Conservation (phyloP, 108 stramenopile genomes). For the Skeletonema menzelii region DNA sequence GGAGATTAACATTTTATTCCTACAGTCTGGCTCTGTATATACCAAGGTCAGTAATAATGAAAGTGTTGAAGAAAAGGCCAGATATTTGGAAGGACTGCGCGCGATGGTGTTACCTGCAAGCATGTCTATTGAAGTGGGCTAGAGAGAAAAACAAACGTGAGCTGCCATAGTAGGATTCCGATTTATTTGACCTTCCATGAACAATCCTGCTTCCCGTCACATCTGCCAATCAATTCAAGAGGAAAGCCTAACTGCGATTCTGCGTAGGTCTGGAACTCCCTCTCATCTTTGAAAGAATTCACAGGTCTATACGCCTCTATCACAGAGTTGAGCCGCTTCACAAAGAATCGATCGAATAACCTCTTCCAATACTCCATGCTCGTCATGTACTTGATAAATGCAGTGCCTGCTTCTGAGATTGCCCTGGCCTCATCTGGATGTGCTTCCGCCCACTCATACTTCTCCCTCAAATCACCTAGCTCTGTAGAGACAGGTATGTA, state of each 20-base stretch:
- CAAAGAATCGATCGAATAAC: background rate
- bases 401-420: constrained; percentile 2
- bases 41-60: constrained; percentile 17
- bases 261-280: background rate
- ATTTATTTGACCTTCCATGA: background rate
- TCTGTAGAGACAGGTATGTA: constrained; percentile 12
- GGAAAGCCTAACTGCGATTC: background rate
- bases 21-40: constrained; percentile 13
- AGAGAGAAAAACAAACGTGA: background rate
- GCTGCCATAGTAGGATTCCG: too few species aligned
- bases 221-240: background rate
- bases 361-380: constrained; percentile 9
- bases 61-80: background rate
- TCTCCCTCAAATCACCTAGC: constrained; percentile 7
- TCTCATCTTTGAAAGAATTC: background rate
- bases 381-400: constrained; percentile 1
- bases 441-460: constrained; percentile 14
- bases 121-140: constrained; percentile 5
- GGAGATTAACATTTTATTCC: background rate
- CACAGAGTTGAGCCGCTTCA: constrained; percentile 3
- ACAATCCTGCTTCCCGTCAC: background rate
- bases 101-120: constrained; percentile 18
- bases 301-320: constrained; percentile 2
- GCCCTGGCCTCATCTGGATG: constrained; percentile 2
- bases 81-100: constrained; percentile 20